Conservation (phyloP, 208 protist genomes). For the Naegleria fowleri region DNA sequence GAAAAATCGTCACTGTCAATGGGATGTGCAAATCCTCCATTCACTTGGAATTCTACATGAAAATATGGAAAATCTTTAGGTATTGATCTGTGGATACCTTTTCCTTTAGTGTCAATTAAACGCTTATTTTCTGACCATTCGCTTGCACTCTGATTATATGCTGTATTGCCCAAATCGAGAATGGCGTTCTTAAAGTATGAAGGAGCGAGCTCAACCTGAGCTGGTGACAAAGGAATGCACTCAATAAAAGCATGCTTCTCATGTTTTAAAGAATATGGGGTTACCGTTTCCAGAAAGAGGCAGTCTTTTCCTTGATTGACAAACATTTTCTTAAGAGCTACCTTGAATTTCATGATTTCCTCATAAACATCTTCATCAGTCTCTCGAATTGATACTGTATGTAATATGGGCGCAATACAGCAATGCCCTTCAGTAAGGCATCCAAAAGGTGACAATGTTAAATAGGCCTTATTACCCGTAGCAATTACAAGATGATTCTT, state of each 20-base stretch:
- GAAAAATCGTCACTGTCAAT: background rate
- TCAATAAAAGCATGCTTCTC: slow-evolving; percentile 11
- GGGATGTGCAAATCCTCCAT: background rate
- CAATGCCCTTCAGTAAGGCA: background rate
- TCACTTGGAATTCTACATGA: slow-evolving; percentile 11
- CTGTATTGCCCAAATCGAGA: background rate
- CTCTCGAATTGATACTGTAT: background rate
- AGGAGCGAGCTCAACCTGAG: background rate
- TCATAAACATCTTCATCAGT: slow-evolving; percentile 2
- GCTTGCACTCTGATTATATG: background rate
- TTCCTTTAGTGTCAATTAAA: slow-evolving; percentile 18
- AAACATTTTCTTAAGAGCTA: background rate
- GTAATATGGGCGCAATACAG: background rate
- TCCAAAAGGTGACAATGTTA: background rate
- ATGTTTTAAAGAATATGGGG: background rate
- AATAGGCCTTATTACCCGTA: background rate
- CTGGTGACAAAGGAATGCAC: background rate
- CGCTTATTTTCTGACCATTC: background rate
- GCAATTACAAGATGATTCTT: slow-evolving; percentile 13
- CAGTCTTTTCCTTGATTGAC: background rate
- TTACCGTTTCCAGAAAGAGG: slow-evolving; percentile 24
- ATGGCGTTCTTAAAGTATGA: slow-evolving; percentile 24
- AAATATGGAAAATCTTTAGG: slow-evolving; percentile 27
- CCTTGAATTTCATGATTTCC: slow-evolving; percentile 21
- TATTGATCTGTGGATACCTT: background rate